phyloP scores from a whole-genome alignment of 345 rosid genomes.

The Acer yangbiense region DNA sequence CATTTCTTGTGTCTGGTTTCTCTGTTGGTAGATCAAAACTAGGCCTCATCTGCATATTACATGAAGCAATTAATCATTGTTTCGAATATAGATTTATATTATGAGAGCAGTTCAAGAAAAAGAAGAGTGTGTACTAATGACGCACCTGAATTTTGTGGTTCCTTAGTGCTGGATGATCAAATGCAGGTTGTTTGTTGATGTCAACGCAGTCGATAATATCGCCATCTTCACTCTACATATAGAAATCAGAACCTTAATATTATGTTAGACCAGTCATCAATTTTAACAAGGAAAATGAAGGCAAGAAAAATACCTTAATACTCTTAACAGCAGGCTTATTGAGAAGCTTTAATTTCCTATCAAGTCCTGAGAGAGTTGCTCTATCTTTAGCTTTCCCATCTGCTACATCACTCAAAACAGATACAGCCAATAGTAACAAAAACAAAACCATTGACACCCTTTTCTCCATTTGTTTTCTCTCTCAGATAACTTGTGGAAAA shows the following conservation, averaged over 20 bases:
- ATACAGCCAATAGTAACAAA: no score
- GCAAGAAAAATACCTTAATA: no score
- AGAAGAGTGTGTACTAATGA: background rate
- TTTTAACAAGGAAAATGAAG: background rate
- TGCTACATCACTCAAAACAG: no score
- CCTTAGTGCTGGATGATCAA: constrained; percentile 49
- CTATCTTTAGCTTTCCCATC: no score
- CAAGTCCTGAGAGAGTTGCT: no score
- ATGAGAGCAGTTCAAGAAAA: background rate
- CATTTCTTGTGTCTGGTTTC: background rate
- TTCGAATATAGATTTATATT: background rate
- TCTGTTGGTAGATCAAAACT: constrained; percentile 19
- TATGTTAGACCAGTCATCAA: background rate
- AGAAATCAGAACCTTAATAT: background rate
- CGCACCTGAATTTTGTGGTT: constrained; percentile 49
- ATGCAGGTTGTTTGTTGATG: constrained; percentile 53
- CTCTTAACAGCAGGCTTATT: no score
- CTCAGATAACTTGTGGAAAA: no score
- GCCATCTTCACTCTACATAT: constrained; percentile 52
- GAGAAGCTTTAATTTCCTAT: no score
- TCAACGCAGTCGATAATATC: constrained; percentile 56
- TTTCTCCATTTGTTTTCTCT: no score
- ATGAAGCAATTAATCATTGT: no score
- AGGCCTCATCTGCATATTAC: constrained; percentile 44
- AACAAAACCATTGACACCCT: no score